Conservation (phyloP, 2,329 filamentous ascomycete genomes). For the Aspergillus alliaceus region DNA sequence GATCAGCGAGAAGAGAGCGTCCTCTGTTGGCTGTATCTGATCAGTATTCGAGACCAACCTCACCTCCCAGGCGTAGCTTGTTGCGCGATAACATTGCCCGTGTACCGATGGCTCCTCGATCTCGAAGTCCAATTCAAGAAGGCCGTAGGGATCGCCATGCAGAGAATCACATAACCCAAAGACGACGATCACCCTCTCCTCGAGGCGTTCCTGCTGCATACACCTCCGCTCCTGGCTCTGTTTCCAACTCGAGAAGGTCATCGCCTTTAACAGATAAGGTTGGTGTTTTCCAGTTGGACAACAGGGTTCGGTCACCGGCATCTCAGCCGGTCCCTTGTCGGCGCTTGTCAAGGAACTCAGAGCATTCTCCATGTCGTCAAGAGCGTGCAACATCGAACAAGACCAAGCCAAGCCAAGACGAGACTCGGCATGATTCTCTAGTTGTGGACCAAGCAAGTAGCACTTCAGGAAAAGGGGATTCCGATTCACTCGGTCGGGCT, state of each 20-base stretch:
- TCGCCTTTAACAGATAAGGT: constrained; percentile 59
- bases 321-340: constrained; percentile 24
- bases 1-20: constrained; percentile 35
- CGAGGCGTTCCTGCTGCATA: constrained; percentile 44
- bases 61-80: constrained; percentile 44
- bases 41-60: constrained; percentile 37
- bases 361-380: constrained; percentile 10
- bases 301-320: constrained; percentile 29
- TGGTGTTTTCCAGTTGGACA: constrained; percentile 38
- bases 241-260: constrained; percentile 59
- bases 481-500: constrained; percentile 8
- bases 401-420: constrained; percentile 13
- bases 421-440: constrained; percentile 14
- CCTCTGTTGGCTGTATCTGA: constrained; percentile 27
- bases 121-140: constrained; percentile 55
- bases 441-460: constrained; percentile 15
- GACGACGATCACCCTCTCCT: constrained; percentile 56
- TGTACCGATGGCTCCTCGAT: constrained; percentile 46
- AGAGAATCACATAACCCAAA: constrained; percentile 48
- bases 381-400: constrained; percentile 9
- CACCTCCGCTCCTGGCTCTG: constrained; percentile 55
- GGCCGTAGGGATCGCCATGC: constrained; percentile 49
- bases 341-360: constrained; percentile 19
- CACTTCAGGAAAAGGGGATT: constrained; percentile 10
- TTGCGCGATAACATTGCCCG: constrained; percentile 33